Evolutionary conservation across 352 stramenopile species (phyloP), one percentile per base, ranked within the genome.

Genomic region (Aphanomyces astaci): DNA sequence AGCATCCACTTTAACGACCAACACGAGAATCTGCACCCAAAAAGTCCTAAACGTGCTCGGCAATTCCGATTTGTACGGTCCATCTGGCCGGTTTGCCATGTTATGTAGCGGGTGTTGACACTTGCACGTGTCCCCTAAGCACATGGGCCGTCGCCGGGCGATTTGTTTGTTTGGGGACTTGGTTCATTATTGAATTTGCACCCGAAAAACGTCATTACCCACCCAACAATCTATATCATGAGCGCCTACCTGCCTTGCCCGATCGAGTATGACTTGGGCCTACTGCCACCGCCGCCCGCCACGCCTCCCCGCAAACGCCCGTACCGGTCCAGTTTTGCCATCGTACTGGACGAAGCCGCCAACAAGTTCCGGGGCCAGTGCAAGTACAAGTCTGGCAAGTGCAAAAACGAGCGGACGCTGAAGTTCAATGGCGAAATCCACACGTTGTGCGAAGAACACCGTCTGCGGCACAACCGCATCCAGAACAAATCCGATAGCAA

Each of bases 351-450:
- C 51, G 51, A 59, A 36, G n/a, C 7, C 2, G 24, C 27, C 5
- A 33, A 30, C 51, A 59, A 59, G 31, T 68, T 59, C 62, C 62
- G 62, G 9, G 62, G 62, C 30, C 62, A 51, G n/a, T 71, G 64
- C 64, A 71, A 71, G 48, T 71, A 71, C 55, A 71, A 71, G 55
- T 56, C 30, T 7, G 64, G 64, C 40, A 51, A 53, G 36, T 71
- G 64, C 55, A 24, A 24, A 7, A 71, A 71, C 48, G 64, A 71
- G 43, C 64, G 64, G 28, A 66, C 64, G 30, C 30, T 71, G 22
- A 71, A 71, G 28, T 66, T 53, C 64, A 71, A 71, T 24, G 64
- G 64, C 40, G 36, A 71, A 15, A 66, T 66, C 45, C 64, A 71
- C 36, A 71, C 64, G 25, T 39, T 71, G 0, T 71, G 64, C 48